Percentiles rank a stretch among this genome's conserved stretches.
Conservation (phyloP, 805 yeast genomes). For the Yamadazyma scolyti region DNA sequence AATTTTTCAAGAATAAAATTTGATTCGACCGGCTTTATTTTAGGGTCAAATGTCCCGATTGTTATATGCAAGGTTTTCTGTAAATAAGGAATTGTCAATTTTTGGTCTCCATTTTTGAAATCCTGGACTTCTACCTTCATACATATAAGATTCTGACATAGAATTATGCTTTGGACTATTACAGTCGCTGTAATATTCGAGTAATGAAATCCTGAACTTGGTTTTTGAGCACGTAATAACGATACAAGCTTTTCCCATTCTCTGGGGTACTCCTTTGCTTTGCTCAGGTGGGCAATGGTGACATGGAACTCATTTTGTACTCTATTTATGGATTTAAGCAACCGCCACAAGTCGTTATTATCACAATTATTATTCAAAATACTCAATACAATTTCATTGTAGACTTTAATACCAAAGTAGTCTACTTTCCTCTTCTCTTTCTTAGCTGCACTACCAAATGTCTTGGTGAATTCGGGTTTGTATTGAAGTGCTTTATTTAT, state of each 20-base stretch:
- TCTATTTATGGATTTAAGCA: conserved; percentile 24
- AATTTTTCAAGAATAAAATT: conserved; percentile 5
- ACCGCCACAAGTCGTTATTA: conserved; percentile 13
- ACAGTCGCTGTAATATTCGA: conserved; percentile 12
- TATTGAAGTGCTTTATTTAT: conserved; percentile 51
- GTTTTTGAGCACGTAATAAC: conserved; percentile 23
- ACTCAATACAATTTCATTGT: conserved; percentile 3
- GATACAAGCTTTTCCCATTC: conserved; percentile 7
- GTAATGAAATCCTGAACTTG: conserved; percentile 12
- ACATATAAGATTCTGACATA: conserved; percentile 43
- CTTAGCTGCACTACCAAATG: conserved; percentile 15
- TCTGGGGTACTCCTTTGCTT: conserved; percentile 2
- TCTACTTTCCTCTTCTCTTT: conserved; percentile 9
- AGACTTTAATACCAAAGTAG: conserved; percentile 9
- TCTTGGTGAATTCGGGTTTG: conserved; percentile 47
- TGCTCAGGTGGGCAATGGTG: conserved; percentile 52
- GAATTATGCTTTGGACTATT: conserved; percentile 30
- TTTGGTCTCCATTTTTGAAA: conserved; percentile 1
- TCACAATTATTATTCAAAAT: conserved; percentile 5
- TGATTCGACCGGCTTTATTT: conserved; percentile 9
- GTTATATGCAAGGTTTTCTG: conserved; percentile 10
- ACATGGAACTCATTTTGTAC: conserved; percentile 61
- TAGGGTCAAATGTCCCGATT: conserved; percentile 9
- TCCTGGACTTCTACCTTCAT: conserved; percentile 40
- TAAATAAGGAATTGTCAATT: conserved; percentile 3